Evolutionary conservation across 1,284 basidiomycete species (phyloP), one percentile per base, ranked within the genome.

Genomic region (Coniophora puteana): DNA sequence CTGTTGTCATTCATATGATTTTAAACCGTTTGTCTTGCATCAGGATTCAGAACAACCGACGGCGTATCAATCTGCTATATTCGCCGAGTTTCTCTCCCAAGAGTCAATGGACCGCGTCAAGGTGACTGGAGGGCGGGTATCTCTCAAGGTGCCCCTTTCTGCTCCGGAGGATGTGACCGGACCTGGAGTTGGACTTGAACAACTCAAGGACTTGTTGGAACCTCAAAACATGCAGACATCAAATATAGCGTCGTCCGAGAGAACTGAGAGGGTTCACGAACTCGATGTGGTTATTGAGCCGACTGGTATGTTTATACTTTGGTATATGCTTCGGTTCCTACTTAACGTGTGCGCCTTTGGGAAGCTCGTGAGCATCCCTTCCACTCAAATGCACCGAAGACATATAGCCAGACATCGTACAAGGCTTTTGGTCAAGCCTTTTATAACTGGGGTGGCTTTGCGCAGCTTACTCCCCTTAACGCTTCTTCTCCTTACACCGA

Each of bases 21-120:
- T 40, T 1, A 11, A 13, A 21, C 5, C 16, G 2, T 14, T 16
- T 45, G 23, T 20, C 26, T 7, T 34, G 3, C n/a, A 29, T 8
- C 10, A 82, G 79, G 78, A 81, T 46, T 58, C 45, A 11, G 75
- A 78, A 46, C 48, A 67, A 23, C 51, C 55, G 3, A 57, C 62
- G 1, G 50, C 50, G 18, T 77, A 76, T 49, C 67, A 68, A 40
- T 53, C 59, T 26, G 57, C 63, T 20, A 59, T 73, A 21, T 67
- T 62, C 49, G 61, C 70, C 2, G 54, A 67, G 6, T 80, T 79
- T 50, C 60, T 60, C 24, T 65, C 72, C 20, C 54, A 65, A 6
- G 61, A 59, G 14, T 67, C 74, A 3, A 53, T 66, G 28, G 41
- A 62, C 21, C 66, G 69, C 27, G 40, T 53, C 44, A 44, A 53